Percentiles rank a stretch among this genome's conserved stretches.
Conservation (phyloP, 768 basidiomycete species). For the Steccherinum ochraceum region DNA sequence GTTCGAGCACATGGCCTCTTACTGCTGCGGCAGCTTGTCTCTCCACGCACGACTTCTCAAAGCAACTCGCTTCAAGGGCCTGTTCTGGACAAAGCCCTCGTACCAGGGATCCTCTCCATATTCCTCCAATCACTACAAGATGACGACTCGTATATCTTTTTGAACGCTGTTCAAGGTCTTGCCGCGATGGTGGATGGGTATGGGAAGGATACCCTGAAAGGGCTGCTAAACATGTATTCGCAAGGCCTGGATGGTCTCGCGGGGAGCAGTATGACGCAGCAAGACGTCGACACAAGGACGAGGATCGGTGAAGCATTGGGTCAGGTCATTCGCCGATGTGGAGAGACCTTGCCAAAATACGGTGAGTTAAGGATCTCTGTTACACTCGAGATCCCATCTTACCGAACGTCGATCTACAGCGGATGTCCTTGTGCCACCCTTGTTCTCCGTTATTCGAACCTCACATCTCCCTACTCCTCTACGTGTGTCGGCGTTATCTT, state of each 20-base stretch:
- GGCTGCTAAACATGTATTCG: conserved; percentile 63
- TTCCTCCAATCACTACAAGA: conserved; percentile 84
- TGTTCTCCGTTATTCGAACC: conserved; percentile 59
- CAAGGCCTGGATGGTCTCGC: conserved; percentile 45
- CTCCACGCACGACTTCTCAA: conserved; percentile 11
- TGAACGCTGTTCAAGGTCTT: conserved; percentile 88
- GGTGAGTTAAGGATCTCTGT: conserved; percentile 39
- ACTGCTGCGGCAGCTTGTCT: conserved; percentile 72
- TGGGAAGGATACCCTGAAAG: conserved; percentile 64
- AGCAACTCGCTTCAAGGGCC: conserved; percentile 10
- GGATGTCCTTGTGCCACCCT: conserved; percentile 62
- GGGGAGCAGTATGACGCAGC: conserved; percentile 38
- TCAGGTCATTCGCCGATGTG: conserved; percentile 68
- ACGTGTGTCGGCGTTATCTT: conserved; percentile 58
- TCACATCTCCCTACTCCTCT: conserved; percentile 63
- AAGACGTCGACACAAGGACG: conserved; percentile 68
- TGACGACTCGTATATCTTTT: conserved; percentile 92
- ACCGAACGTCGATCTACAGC: conserved; percentile 37
- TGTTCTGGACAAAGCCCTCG: conserved; percentile 51
- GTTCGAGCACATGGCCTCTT: conserved; percentile 91
- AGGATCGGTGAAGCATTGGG: conserved; percentile 84
- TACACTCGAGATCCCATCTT: neutral
- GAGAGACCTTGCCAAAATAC: conserved; percentile 59
- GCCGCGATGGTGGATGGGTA: conserved; percentile 77
- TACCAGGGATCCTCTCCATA: conserved; percentile 81